These are phyloP conservation scores for Thamnidium elegans DNA, from an alignment of 192 early-diverging fungal species.

Conservation along the genomic window DNA sequence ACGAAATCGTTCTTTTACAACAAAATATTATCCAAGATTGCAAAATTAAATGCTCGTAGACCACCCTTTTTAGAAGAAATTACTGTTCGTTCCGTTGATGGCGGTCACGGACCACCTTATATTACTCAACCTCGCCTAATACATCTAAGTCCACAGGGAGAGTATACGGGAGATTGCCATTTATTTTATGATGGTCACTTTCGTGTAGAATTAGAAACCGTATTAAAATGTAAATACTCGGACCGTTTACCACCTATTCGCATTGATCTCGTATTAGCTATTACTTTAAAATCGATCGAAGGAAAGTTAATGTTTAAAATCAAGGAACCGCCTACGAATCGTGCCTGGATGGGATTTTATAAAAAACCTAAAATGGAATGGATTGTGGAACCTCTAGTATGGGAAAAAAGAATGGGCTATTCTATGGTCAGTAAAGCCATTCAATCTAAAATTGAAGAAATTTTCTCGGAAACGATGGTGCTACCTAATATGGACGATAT, in stretches of 20 bases:
- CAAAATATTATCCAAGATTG: constrained; percentile 65
- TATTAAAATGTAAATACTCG: constrained; percentile 37
- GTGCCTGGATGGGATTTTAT: constrained; percentile 86
- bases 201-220: constrained; percentile 74
- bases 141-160: constrained; percentile 64
- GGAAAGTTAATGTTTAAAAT: constrained; percentile 80
- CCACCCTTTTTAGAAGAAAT: constrained; percentile 80
- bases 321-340: constrained; percentile 78
- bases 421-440: constrained; percentile 78
- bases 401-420: constrained; percentile 76
- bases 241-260: constrained; percentile 54
- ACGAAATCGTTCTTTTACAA: constrained; percentile 55
- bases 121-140: constrained; percentile 75
- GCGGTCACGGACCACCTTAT: constrained; percentile 78
- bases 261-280: constrained; percentile 74
- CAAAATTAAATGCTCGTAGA: constrained; percentile 59
- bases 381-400: constrained; percentile 75
- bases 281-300: constrained; percentile 67
- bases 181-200: constrained; percentile 80
- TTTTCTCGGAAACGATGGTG: constrained; percentile 76
- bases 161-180: constrained; percentile 70
- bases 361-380: constrained; percentile 74
- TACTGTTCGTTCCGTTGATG: constrained; percentile 70
- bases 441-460: constrained; percentile 79
- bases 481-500: constrained; percentile 91